Base-by-base conservation (phyloP, 306 rosid genomes). In the Pyrus betulifolia region DNA sequence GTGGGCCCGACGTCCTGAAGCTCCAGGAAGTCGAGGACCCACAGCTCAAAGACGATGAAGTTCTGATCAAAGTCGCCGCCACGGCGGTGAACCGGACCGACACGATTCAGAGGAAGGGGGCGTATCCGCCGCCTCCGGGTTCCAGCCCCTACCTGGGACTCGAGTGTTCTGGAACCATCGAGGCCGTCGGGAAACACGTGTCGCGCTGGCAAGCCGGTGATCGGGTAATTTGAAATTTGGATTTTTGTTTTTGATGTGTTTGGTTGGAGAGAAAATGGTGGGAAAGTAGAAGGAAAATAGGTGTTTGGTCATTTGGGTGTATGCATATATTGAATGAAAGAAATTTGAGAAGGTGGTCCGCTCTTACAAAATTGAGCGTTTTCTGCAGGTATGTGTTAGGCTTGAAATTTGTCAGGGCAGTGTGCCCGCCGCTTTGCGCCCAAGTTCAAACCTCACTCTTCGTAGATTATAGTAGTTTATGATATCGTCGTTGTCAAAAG, bases 1-100 rank as follows among this genome's bases (percentile, higher is more conserved):
- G 97, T 6, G 97, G 85, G 10, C 93, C 99, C 1, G 96, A 95
- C 55, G 97, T 86, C 44, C 90, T 95, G 66, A 81, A 85, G 51
- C 82, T 92, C 4, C 84, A 87, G 77, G 86, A 89, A 2, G 97
- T 95, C 0, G 91, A 83, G 0, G 96, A 89, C n/a, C 97, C 99
- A n/a, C 67, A 80, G 12, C 8, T 90, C 85, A 70, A 71, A 69
- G 91, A 89, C 77, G 86, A 89, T 49, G 97, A 95, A 44, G 93
- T 95, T 14, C 87, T 95, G 28, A 89, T 95, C 78, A 76, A 75
- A 82, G 85, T 92, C 17, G 84, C 80, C 42, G 97, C 96, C 84
- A 83, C 97, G 2, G 97, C 97, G 5, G 87, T 95, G 66, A 95
- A 95, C 82, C 85, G 90, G 44, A 92, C 99, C 21, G 99, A 95